phyloP scores from a whole-genome alignment of 192 early-diverging fungal species.

The Thamnidium elegans region DNA sequence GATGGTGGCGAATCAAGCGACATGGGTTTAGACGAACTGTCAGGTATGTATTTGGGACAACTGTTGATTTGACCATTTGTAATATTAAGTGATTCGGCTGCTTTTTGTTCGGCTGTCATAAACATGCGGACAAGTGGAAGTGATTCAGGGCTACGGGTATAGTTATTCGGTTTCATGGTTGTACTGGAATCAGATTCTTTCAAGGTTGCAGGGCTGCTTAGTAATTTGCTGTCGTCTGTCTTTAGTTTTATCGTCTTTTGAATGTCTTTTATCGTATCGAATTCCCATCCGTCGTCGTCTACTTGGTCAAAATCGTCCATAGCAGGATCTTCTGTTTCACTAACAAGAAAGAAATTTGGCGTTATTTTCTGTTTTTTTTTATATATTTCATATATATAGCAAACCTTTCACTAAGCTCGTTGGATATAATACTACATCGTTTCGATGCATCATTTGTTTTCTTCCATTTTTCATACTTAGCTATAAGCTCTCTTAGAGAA shows the following conservation, averaged over 20 bases:
- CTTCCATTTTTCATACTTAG: conserved; percentile 62
- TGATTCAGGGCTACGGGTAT: conserved; percentile 28
- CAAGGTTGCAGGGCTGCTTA: background rate
- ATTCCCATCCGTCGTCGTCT: conserved; percentile 49
- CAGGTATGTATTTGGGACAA: no score
- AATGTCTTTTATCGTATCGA: conserved; percentile 43
- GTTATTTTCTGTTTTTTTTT: background rate
- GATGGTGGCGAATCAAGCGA: conserved; percentile 8
- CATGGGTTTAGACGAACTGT: no score
- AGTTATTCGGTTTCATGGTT: conserved; percentile 9
- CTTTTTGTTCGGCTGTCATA: conserved; percentile 11
- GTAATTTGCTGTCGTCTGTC: background rate
- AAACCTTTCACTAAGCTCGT: conserved; percentile 27
- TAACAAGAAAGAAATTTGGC: background rate
- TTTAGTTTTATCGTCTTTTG: background rate
- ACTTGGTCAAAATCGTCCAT: conserved; percentile 43
- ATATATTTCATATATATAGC: background rate
- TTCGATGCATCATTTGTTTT: conserved; percentile 30
- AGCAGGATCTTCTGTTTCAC: conserved; percentile 36
- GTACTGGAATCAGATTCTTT: background rate
- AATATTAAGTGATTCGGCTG: background rate
- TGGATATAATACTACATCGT: conserved; percentile 20
- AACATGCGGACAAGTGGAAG: conserved; percentile 35
- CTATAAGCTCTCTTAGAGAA: conserved; percentile 63
- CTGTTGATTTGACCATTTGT: background rate